Evolutionary conservation across 768 basidiomycete genomes (phyloP), one percentile per base, ranked within the genome.

Genomic region (Kwoniella botswanensis): DNA sequence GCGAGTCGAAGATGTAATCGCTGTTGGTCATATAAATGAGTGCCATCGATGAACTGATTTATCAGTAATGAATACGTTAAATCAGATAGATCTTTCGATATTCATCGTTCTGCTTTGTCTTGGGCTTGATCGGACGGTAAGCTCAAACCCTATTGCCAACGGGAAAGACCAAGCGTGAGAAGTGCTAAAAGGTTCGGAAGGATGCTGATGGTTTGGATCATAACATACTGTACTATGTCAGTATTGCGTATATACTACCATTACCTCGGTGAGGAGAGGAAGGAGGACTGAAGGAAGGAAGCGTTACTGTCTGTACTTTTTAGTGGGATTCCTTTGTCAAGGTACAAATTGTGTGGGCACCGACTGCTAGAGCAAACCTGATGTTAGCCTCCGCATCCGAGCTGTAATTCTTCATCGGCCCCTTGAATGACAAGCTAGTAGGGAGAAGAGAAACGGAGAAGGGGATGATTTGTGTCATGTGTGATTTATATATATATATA

Each of bases 311-410:
- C 13, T 17, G 18, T 15, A 18, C 18, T 18, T 7, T 50, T 50
- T 17, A 1, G 29, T 15, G 15, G 57, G 57, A 58, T 58, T 42
- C 57, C 57, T 58, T 58, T 58, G 26, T 58, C 57, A 58, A 58
- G 57, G 57, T 29, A 58, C 57, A n/a, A 18, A 58, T 58, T 58
- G 57, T 58, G 46, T 50, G 10, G 4, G 12, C 13, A 15, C 12
- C 2, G 46, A 4, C 18, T 50, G 17, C 46, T 6, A 35, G 35
- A 9, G 35, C 35, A 35, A 0, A 35, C 35, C 35, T 6, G 6
- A 29, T 4, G 29, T 29, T 29, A 13, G 10, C 4, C 5, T 52
- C 5, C 9, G 12, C 52, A 21, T 1, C 24, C 9, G 55, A 18
- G 55, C 55, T 18, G 3, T 5, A 24, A 56, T 21, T 0, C 26